Evolutionary conservation across 2,329 filamentous ascomycete species (phyloP).

Genomic region (Stagonosporopsis cucurbitacearum): DNA sequence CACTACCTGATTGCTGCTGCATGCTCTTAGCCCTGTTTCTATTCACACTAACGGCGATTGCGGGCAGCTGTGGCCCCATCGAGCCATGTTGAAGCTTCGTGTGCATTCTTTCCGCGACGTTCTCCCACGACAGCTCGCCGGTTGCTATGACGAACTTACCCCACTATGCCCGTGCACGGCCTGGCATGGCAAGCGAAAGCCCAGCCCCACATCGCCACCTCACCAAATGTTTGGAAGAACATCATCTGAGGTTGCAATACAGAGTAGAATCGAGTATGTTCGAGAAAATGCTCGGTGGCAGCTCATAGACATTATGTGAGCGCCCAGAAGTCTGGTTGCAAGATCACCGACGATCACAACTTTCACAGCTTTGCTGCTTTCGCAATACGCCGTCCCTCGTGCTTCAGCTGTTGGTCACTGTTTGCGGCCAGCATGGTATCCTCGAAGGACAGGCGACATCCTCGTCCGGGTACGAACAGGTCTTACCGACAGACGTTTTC

Average conservation of each 20-base stretch:
- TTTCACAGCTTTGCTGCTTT: neutral
- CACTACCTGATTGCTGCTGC: slow-evolving; percentile 27
- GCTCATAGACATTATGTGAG: neutral
- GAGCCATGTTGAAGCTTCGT: slow-evolving; percentile 13
- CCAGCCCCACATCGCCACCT: slow-evolving; percentile 16
- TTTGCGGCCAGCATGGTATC: neutral
- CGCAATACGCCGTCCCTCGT: slow-evolving; percentile 1
- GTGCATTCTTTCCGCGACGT: slow-evolving; percentile 16
- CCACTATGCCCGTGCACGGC: slow-evolving; percentile 11
- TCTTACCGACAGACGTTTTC: neutral
- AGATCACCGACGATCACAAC: neutral
- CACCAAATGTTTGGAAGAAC: slow-evolving; percentile 1
- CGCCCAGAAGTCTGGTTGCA: neutral
- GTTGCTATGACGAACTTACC: slow-evolving; percentile 23
- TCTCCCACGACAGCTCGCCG: slow-evolving; percentile 9
- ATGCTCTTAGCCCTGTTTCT: slow-evolving; percentile 10
- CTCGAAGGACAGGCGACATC: neutral
- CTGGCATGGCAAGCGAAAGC: neutral
- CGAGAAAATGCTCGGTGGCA: slow-evolving; percentile 4
- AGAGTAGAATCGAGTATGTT: slow-evolving; percentile 3
- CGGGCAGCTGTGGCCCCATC: slow-evolving; percentile 7
- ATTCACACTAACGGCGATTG: slow-evolving; percentile 12
- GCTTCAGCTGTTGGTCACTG: too few relatives aligned
- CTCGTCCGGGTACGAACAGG: neutral
- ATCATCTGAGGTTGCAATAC: neutral